Evolutionary conservation across 1,139 yeast genomes (phyloP), one percentile per base, ranked within the genome.

Genomic region (Yamadazyma songkhlaensis): DNA sequence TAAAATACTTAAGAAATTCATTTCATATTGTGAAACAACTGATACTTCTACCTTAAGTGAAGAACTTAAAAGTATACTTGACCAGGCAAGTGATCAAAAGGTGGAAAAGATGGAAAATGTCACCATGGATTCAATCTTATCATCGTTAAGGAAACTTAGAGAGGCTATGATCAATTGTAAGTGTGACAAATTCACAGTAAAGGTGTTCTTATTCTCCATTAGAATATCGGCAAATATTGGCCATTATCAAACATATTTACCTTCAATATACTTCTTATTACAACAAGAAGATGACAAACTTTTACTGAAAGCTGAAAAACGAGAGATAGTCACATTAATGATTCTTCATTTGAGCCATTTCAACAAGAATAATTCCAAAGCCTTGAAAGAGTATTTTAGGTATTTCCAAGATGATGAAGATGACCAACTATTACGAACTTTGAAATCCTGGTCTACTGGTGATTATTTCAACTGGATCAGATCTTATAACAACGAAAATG

Each of bases 231-330:
- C 76, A 0, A 58, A 67, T 4, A 54, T 71, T 4, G 79, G 79
- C 3, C 77, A 75, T 45, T 73, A 75, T 46, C 80, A 77, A 43
- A 74, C 84, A 0, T 80, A 78, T 46, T 44, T 79, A 1, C 84
- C 85, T 1, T 64, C 80, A 34, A 71, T 77, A 6, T 55, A 55
- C 29, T 71, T 67, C 46, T 53, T 77, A 9, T 53, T 77, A 13
- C 42, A 38, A 6, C 44, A 44, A 1, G 39, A 42, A 9, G 31
- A 44, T 0, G 29, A 31, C 6, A 28, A 22, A 6, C 36, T 60
- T 1, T 49, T 76, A 14, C 43, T 48, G 1, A 35, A 41, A 0
- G 40, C 42, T 0, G 81, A 77, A 39, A 36, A 52, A 2, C 51
- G 57, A 17, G 82, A 77, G 39, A 49, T 77, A 2, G 55, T 61